Conservation (phyloP, 2,329 filamentous ascomycete species). For the Coniochaeta sp. region DNA sequence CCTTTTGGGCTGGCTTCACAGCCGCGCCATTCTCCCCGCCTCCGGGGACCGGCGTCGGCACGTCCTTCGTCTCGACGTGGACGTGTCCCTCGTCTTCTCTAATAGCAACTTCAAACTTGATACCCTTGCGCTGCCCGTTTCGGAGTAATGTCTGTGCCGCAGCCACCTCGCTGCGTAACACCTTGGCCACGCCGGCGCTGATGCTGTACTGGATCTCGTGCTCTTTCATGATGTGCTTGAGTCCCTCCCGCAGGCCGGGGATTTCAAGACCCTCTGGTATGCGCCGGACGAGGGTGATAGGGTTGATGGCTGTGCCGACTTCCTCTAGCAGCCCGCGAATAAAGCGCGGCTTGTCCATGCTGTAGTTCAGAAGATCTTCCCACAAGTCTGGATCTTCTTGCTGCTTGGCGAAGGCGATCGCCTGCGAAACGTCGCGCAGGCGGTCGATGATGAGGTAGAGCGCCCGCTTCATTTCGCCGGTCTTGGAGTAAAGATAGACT, state of each 20-base stretch:
- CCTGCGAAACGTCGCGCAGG: conserved; percentile 84
- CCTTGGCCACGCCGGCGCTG: conserved; percentile 78
- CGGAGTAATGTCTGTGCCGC: conserved; percentile 75
- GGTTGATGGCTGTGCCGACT: conserved; percentile 88
- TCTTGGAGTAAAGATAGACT: conserved; percentile 94
- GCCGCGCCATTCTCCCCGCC: background rate
- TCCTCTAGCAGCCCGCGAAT: conserved; percentile 88
- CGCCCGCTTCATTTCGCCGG: conserved; percentile 85
- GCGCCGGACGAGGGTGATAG: conserved; percentile 78
- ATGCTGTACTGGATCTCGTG: conserved; percentile 95
- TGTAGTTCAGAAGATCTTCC: conserved; percentile 91
- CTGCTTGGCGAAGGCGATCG: conserved; percentile 89
- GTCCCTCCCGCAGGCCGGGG: conserved; percentile 77
- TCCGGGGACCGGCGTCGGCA: background rate
- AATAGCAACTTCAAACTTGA: conserved; percentile 75
- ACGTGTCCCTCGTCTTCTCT: conserved; percentile 32
- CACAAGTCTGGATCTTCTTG: conserved; percentile 89
- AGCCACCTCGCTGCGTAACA: conserved; percentile 81
- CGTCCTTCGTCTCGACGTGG: conserved; percentile 6
- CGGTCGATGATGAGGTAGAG: conserved; percentile 89
- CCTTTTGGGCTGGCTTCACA: conserved; percentile 14
- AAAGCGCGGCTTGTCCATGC: conserved; percentile 95
- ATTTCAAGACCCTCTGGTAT: conserved; percentile 94
- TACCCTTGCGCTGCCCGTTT: conserved; percentile 71
- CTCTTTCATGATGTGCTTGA: conserved; percentile 87